phyloP scores from a whole-genome alignment of 2,329 filamentous ascomycete genomes.

The Talaromyces funiculosus region DNA sequence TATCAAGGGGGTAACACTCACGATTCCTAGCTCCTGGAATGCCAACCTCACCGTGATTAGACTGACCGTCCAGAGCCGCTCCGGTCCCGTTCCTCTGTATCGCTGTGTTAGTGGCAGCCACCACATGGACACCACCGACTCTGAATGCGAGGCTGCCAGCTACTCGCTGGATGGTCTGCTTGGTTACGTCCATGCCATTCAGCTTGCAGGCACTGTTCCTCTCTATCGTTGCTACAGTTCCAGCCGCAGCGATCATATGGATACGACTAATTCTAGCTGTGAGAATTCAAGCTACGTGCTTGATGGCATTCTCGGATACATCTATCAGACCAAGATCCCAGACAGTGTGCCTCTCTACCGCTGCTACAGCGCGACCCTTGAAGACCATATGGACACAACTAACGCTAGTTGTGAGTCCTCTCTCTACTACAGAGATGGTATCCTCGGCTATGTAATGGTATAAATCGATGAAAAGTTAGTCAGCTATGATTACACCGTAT shows the following conservation, averaged over 20 bases:
- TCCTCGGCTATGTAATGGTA: not conserved
- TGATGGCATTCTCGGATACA: not conserved
- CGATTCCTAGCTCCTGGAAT: conserved; percentile 2
- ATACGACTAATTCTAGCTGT: not conserved
- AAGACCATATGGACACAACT: conserved; percentile 1
- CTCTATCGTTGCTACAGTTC: conserved; percentile 6
- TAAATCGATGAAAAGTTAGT: not conserved
- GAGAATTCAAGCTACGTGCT: not conserved
- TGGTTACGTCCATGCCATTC: not conserved
- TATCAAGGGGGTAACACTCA: not conserved
- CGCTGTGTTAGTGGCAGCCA: not conserved
- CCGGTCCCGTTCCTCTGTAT: conserved; percentile 2
- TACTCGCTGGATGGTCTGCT: not conserved
- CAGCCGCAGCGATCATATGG: not conserved
- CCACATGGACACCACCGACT: not conserved
- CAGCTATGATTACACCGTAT: not conserved
- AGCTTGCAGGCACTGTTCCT: not conserved
- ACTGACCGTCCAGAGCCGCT: conserved; percentile 1
- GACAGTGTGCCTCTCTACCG: conserved; percentile 1
- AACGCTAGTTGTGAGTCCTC: conserved; percentile 3
- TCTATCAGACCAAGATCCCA: not conserved
- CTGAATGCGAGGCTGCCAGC: not conserved
- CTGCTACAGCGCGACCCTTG: not conserved
- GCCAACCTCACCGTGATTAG: conserved; percentile 3
- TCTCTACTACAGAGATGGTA: not conserved